Conservation (phyloP, 2,329 filamentous ascomycete genomes). For the Cytospora leucostoma region DNA sequence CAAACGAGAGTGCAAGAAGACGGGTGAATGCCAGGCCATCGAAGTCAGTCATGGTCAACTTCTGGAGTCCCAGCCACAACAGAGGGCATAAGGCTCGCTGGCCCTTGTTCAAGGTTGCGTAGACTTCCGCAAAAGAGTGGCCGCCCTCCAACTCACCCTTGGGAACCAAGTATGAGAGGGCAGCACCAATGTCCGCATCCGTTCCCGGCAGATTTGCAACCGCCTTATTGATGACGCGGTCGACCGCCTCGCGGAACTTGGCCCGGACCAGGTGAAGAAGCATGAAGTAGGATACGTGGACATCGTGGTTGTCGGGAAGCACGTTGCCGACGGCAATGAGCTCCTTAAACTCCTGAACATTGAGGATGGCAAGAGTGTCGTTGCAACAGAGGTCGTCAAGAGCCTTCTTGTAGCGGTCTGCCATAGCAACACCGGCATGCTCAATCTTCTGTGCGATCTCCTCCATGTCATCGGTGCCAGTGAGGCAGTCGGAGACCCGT, state of each 20-base stretch:
- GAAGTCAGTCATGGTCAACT: not conserved
- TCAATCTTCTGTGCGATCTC: constrained; percentile 31
- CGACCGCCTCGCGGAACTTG: constrained; percentile 23
- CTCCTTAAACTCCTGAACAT: constrained; percentile 40
- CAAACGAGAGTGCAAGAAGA: constrained; percentile 10
- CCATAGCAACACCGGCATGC: constrained; percentile 57
- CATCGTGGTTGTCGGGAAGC: constrained; percentile 3
- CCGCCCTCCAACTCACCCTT: constrained; percentile 32
- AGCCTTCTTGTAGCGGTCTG: constrained; percentile 45
- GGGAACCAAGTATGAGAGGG: constrained; percentile 43
- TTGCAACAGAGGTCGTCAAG: constrained; percentile 39
- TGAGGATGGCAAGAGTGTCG: constrained; percentile 36
- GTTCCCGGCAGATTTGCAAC: not conserved
- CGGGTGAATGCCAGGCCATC: not conserved
- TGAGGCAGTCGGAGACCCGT: constrained; percentile 15
- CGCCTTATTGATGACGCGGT: constrained; percentile 7
- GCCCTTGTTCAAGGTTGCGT: constrained; percentile 33
- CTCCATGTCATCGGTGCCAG: constrained; percentile 21
- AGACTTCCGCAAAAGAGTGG: constrained; percentile 30
- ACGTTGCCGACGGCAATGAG: constrained; percentile 27
- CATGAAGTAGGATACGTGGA: constrained; percentile 17
- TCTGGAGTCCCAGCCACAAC: constrained; percentile 38
- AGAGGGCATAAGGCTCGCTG: constrained; percentile 42
- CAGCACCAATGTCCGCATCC: constrained; percentile 34
- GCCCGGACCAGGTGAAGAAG: constrained; percentile 23